phyloP scores from a whole-genome alignment of 1,284 basidiomycete species.

The Pyrrhoderma lamaoense region DNA sequence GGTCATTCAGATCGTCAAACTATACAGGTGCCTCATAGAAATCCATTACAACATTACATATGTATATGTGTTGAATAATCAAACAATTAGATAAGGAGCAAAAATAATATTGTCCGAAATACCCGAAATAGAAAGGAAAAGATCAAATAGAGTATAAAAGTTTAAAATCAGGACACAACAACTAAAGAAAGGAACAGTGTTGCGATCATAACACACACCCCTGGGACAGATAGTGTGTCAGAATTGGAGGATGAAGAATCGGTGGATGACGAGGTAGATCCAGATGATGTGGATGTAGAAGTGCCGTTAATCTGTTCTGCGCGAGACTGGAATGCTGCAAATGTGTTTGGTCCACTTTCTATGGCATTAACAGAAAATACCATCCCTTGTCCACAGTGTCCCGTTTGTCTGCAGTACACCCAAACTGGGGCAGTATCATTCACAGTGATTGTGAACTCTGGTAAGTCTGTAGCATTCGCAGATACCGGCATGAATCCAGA shows the following conservation, averaged over 20 bases:
- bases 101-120: too few relatives aligned
- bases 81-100: too few relatives aligned
- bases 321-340: slow-evolving; percentile 45
- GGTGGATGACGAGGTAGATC: slow-evolving; percentile 8
- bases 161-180: slow-evolving; percentile 1
- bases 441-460: slow-evolving; percentile 45
- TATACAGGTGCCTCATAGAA: too few relatives aligned
- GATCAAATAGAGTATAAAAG: background rate
- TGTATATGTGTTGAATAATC: too few relatives aligned
- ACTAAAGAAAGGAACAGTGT: slow-evolving; percentile 11
- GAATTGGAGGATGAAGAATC: background rate
- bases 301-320: slow-evolving; percentile 40
- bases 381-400: slow-evolving; percentile 57
- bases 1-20: too few relatives aligned
- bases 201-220: slow-evolving; percentile 2
- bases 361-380: slow-evolving; percentile 58
- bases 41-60: too few relatives aligned
- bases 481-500: slow-evolving; percentile 54
- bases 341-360: slow-evolving; percentile 45
- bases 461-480: slow-evolving; percentile 38
- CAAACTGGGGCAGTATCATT: slow-evolving; percentile 46
- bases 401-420: slow-evolving; percentile 38
- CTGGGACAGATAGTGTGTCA: background rate
- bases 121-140: too few relatives aligned
- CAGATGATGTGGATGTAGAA: slow-evolving; percentile 19